phyloP scores from a whole-genome alignment of 768 basidiomycete genomes.

The Lanmaoa rubissima region DNA sequence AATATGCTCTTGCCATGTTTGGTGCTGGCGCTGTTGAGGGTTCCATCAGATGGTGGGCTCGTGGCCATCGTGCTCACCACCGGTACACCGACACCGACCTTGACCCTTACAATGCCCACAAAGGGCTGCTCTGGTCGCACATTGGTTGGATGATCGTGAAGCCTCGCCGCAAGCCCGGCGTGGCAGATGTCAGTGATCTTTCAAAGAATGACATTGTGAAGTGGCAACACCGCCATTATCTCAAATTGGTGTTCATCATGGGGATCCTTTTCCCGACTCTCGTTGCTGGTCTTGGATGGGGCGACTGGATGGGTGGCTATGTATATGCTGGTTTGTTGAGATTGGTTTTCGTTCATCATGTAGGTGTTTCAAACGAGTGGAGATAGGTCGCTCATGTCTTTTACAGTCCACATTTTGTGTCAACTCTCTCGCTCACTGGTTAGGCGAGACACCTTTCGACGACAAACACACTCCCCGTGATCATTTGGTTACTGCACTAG shows the following conservation, averaged over 20 bases:
- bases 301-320: constrained; percentile 83
- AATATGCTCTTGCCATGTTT: constrained; percentile 79
- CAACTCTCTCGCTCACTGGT: constrained; percentile 96
- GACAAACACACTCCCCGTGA: constrained; percentile 94
- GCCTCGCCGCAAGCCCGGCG: constrained; percentile 84
- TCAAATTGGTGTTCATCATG: constrained; percentile 66
- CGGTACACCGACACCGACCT: constrained; percentile 96
- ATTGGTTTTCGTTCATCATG: constrained; percentile 85
- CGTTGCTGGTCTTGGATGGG: constrained; percentile 80
- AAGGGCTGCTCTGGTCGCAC: constrained; percentile 84
- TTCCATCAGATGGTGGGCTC: constrained; percentile 98
- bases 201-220: constrained; percentile 73
- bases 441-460: constrained; percentile 90
- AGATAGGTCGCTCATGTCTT: not conserved
- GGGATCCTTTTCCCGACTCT: constrained; percentile 72
- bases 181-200: constrained; percentile 86
- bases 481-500: constrained; percentile 84
- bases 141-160: constrained; percentile 93
- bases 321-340: constrained; percentile 80
- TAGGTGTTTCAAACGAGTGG: constrained; percentile 36
- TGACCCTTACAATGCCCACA: constrained; percentile 92
- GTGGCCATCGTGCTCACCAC: constrained; percentile 97
- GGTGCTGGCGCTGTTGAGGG: constrained; percentile 95
- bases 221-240: constrained; percentile 87
- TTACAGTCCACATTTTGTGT: constrained; percentile 92